Evolutionary conservation across 306 rosid species (phyloP).

Genomic region (Dalbergia cultrata): DNA sequence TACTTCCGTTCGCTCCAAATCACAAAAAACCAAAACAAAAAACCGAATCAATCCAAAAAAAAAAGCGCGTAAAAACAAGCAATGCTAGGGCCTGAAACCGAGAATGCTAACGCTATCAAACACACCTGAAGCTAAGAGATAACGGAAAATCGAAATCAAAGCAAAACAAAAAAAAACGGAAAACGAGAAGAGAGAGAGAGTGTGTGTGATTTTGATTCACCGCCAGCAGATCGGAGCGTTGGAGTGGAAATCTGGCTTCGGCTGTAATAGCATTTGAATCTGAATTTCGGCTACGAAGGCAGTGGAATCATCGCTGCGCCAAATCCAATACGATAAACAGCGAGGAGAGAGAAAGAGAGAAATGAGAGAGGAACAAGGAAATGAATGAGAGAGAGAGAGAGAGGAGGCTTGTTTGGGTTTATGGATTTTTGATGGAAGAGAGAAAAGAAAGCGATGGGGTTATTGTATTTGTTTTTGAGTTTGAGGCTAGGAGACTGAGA

Average conservation of each 20-base stretch:
- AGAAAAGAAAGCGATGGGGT: slow-evolving; percentile 60
- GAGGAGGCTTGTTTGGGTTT: slow-evolving; percentile 52
- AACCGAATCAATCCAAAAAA: neutral
- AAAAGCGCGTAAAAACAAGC: neutral
- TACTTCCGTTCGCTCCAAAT: slow-evolving; percentile 49
- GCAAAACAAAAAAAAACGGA: neutral
- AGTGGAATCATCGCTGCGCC: slow-evolving; percentile 31
- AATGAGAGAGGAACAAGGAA: slow-evolving; percentile 40
- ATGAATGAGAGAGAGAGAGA: slow-evolving; percentile 11
- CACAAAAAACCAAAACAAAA: slow-evolving; percentile 6
- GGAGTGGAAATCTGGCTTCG: slow-evolving; percentile 47
- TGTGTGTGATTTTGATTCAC: slow-evolving; percentile 52
- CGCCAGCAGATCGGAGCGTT: slow-evolving; percentile 84
- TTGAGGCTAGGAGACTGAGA: slow-evolving; percentile 36
- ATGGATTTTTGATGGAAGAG: slow-evolving; percentile 46
- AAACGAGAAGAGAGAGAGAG: slow-evolving; percentile 28
- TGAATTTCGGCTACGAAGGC: slow-evolving; percentile 38
- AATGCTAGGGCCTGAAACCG: slow-evolving; percentile 26
- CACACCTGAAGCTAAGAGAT: neutral
- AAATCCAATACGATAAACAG: neutral
- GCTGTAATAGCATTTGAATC: slow-evolving; percentile 59
- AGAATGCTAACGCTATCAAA: slow-evolving; percentile 7
- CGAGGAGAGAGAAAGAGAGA: neutral
- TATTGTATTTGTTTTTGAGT: slow-evolving; percentile 23
- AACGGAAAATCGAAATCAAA: slow-evolving; percentile 19